Evolutionary conservation across 768 basidiomycete genomes (phyloP), one percentile per base, ranked within the genome.

Genomic region (Antrodiella citrinella): DNA sequence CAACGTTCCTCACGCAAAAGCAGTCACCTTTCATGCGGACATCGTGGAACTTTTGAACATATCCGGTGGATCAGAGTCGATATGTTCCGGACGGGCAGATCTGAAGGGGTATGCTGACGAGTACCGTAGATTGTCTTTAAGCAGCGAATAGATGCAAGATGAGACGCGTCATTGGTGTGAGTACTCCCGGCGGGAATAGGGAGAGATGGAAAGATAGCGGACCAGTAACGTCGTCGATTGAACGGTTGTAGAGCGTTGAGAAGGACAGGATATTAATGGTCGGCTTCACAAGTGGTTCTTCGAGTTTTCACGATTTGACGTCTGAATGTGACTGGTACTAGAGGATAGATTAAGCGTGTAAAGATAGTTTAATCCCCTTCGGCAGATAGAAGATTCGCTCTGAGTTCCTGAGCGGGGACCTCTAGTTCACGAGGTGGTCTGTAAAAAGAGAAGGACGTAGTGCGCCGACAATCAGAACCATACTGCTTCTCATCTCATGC

Each of bases 371-470:
- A 35, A n/a, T n/a, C n/a, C n/a, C n/a, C n/a, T 11, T 39, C 38
- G n/a, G n/a, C n/a, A n/a, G n/a, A n/a, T n/a, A n/a, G n/a, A n/a
- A n/a, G n/a, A n/a, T n/a, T n/a, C n/a, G n/a, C n/a, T n/a, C n/a
- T n/a, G n/a, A n/a, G n/a, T n/a, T n/a, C n/a, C n/a, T n/a, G n/a
- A n/a, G n/a, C n/a, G n/a, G n/a, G n/a, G n/a, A n/a, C n/a, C n/a
- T n/a, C 35, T 48, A 50, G 22, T 44, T 39, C 40, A 50, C 49
- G n/a, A 21, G 38, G 22, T 50, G 49, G n/a, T 50, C 49, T 50
- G 5, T 45, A 38, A 20, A 44, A 19, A 45, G 5, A n/a, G 49
- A 44, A n/a, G n/a, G n/a, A n/a, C n/a, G n/a, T n/a, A n/a, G n/a
- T n/a, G 13, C 13, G 38, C 22, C 23, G 20, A 20, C 11, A 39